phyloP scores from a whole-genome alignment of 495 filamentous ascomycete species.

The Tuber microsphaerosporum region DNA sequence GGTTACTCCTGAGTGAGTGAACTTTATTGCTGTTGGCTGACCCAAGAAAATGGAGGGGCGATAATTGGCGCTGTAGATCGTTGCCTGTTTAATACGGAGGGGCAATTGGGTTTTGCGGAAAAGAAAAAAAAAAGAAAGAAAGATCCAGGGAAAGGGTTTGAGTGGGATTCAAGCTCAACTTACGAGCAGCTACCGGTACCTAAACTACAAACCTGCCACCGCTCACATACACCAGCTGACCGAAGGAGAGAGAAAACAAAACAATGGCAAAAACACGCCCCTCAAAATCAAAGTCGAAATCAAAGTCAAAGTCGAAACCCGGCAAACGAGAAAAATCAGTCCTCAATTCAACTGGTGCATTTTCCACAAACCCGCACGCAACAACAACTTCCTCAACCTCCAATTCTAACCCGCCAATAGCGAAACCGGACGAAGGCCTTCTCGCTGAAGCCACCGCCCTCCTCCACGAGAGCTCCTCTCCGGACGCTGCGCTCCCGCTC shows the following conservation, averaged over 20 bases:
- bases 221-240: background rate
- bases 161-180: background rate
- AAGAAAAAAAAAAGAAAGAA: background rate
- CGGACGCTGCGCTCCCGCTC: constrained; percentile 59
- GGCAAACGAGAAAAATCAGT: constrained; percentile 29
- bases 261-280: constrained; percentile 40
- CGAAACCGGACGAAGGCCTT: constrained; percentile 47
- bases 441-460: constrained; percentile 62
- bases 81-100: constrained; percentile 6
- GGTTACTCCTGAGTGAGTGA: too few relatives aligned
- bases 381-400: constrained; percentile 40
- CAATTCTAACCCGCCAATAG: constrained; percentile 44
- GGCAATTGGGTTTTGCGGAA: background rate
- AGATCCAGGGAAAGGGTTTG: background rate
- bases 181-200: background rate
- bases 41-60: constrained; percentile 15
- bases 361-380: constrained; percentile 46
- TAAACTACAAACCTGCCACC: constrained; percentile 4
- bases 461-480: constrained; percentile 59
- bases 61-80: constrained; percentile 9
- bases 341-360: constrained; percentile 30
- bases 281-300: constrained; percentile 12
- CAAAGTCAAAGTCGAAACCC: constrained; percentile 15
- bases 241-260: background rate
- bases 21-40: background rate